Evolutionary conservation across 495 filamentous ascomycete species (phyloP).

Genomic region (Cryomyces minteri): DNA sequence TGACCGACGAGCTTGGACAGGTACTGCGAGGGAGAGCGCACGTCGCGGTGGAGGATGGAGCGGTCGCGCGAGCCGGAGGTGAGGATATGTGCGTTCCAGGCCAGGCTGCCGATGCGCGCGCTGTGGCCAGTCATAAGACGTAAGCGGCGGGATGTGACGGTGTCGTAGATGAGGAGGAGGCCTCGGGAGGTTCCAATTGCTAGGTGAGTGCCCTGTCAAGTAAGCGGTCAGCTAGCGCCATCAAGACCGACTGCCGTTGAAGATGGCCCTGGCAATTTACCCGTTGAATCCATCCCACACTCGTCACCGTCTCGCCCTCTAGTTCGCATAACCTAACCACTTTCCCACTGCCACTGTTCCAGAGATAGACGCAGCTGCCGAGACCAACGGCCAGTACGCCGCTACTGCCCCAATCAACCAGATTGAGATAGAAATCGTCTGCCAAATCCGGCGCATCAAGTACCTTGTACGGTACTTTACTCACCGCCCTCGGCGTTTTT

Average conservation of each 20-base stretch:
- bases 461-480: conserved; percentile 94
- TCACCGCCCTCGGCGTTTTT: conserved; percentile 72
- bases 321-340: conserved; percentile 90
- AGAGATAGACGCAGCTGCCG: conserved; percentile 94
- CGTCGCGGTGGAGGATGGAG: conserved; percentile 84
- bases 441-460: conserved; percentile 89
- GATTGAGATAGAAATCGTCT: conserved; percentile 93
- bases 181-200: conserved; percentile 89
- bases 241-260: conserved; percentile 1
- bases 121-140: conserved; percentile 95
- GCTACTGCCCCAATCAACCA: conserved; percentile 95
- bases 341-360: conserved; percentile 72
- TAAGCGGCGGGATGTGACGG: conserved; percentile 61
- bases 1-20: conserved; percentile 73
- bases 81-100: conserved; percentile 96
- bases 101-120: conserved; percentile 73
- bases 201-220: conserved; percentile 63
- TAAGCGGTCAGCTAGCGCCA: background rate
- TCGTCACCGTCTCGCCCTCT: conserved; percentile 84
- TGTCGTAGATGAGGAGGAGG: conserved; percentile 95
- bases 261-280: conserved; percentile 17
- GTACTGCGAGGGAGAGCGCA: conserved; percentile 82
- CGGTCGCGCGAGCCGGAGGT: conserved; percentile 91
- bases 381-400: conserved; percentile 86
- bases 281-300: conserved; percentile 91